Conservation (phyloP, 2,329 filamentous ascomycete species). For the Neofusicoccum kwambonambiense region DNA sequence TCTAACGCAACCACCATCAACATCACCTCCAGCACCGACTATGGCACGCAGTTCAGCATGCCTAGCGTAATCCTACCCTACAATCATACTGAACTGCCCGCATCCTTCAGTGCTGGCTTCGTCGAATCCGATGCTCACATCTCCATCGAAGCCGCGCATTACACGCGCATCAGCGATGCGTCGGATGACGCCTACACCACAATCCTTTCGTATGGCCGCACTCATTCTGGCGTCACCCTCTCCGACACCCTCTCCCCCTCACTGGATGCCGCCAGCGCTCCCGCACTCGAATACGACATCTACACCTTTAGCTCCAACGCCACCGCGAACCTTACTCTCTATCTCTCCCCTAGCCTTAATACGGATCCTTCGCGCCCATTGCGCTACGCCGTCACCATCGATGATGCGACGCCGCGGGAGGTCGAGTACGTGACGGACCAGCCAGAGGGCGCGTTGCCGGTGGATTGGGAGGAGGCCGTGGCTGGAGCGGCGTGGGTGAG, state of each 20-base stretch:
- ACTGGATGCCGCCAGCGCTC: constrained; percentile 29
- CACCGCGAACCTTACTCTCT: constrained; percentile 37
- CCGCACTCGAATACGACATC: constrained; percentile 38
- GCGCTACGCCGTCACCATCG: constrained; percentile 50
- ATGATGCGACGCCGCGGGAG: constrained; percentile 32
- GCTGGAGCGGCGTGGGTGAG: constrained; percentile 53
- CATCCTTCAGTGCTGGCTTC: constrained; percentile 33
- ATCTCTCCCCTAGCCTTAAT: constrained; percentile 49
- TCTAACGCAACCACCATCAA: constrained; percentile 32
- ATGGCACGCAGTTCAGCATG: constrained; percentile 36
- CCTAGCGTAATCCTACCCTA: constrained; percentile 33
- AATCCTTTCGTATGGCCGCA: constrained; percentile 38
- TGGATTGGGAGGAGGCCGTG: constrained; percentile 51
- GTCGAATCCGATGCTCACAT: constrained; percentile 36
- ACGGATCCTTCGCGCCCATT: constrained; percentile 51
- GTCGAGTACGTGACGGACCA: constrained; percentile 45
- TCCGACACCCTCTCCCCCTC: constrained; percentile 28
- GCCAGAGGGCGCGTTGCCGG: constrained; percentile 43
- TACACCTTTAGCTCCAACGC: constrained; percentile 36
- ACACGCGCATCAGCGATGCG: constrained; percentile 32
- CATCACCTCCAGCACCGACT: constrained; percentile 34
- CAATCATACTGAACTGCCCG: constrained; percentile 35
- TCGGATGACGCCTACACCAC: constrained; percentile 29
- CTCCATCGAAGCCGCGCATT: constrained; percentile 40
- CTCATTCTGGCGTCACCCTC: constrained; percentile 36